phyloP scores from a whole-genome alignment of 2,329 filamentous ascomycete genomes.

The Aureobasidium sp. region DNA sequence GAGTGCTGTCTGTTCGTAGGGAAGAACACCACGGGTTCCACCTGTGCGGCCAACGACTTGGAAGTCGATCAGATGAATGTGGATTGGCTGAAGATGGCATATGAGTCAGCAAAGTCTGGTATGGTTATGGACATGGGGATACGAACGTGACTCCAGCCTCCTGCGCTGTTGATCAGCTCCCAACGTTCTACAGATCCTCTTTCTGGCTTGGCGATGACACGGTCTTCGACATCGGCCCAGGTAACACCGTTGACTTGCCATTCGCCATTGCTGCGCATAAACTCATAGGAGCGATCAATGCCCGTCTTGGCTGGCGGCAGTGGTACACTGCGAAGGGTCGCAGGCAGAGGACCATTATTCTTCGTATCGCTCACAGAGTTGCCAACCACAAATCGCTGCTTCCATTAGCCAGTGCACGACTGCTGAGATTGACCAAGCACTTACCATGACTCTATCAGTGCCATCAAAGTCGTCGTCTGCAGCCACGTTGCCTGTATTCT shows the following conservation, averaged over 20 bases:
- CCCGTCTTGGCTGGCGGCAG: slow-evolving; percentile 22
- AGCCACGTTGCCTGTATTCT: slow-evolving; percentile 22
- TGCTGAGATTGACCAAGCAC: no score
- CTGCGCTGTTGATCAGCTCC: slow-evolving; percentile 40
- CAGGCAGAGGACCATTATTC: slow-evolving; percentile 31
- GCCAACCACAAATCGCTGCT: slow-evolving; percentile 21
- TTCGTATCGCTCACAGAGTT: slow-evolving; percentile 32
- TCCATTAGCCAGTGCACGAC: no score
- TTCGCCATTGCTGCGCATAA: slow-evolving; percentile 24
- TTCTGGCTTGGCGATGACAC: slow-evolving; percentile 29
- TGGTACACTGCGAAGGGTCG: slow-evolving; percentile 25
- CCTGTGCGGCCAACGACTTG: slow-evolving; percentile 45
- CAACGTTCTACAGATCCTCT: slow-evolving; percentile 32
- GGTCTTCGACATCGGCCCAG: slow-evolving; percentile 28
- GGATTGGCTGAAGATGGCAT: slow-evolving; percentile 30
- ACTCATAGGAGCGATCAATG: slow-evolving; percentile 29
- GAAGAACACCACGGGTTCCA: slow-evolving; percentile 37
- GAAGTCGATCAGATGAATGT: slow-evolving; percentile 56
- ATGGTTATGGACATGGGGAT: no score
- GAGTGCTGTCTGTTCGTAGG: slow-evolving; percentile 49
- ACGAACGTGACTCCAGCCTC: slow-evolving; percentile 41
- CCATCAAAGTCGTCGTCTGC: slow-evolving; percentile 44
- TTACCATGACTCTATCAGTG: slow-evolving; percentile 44
- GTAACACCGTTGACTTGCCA: slow-evolving; percentile 32
- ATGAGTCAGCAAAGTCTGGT: background rate